Conservation (phyloP, 2,329 filamentous ascomycete species). For the Phoma herbarum region DNA sequence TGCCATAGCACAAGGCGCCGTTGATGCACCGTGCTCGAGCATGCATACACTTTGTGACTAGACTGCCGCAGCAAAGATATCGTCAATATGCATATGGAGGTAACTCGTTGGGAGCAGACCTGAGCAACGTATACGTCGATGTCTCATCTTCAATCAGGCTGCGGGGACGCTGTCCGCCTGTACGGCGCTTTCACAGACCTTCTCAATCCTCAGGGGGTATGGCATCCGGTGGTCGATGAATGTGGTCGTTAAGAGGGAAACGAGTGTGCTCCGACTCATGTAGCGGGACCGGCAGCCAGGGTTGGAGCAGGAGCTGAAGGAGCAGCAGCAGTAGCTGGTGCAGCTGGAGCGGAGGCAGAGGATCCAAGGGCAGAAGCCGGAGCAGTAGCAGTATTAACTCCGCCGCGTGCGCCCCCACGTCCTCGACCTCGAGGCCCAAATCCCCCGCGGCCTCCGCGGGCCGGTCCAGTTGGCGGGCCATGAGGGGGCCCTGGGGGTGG, state of each 20-base stretch:
- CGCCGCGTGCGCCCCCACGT: slow-evolving; percentile 46
- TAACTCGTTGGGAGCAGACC: not conserved
- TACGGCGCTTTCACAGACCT: not conserved
- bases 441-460: slow-evolving; percentile 42
- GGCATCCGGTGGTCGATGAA: not conserved
- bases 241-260: not conserved
- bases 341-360: not conserved
- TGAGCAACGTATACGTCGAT: not conserved
- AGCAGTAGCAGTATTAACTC: slow-evolving; percentile 29
- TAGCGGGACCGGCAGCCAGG: slow-evolving; percentile 6
- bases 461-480: slow-evolving; percentile 42
- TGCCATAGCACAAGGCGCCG: not conserved
- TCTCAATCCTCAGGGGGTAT: not conserved
- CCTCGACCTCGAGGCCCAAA: slow-evolving; percentile 48
- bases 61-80: not conserved
- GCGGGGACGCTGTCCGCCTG: not conserved
- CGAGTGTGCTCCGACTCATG: not conserved
- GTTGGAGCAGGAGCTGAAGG: slow-evolving; percentile 1
- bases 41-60: not conserved
- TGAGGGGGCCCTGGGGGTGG: slow-evolving; percentile 40
- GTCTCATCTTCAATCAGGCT: not conserved
- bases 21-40: not conserved
- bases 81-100: not conserved
- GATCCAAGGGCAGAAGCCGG: slow-evolving; percentile 12
- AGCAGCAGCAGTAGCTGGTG: not conserved